Evolutionary conservation across 768 basidiomycete species (phyloP).

Genomic region (Suillus weaverae): DNA sequence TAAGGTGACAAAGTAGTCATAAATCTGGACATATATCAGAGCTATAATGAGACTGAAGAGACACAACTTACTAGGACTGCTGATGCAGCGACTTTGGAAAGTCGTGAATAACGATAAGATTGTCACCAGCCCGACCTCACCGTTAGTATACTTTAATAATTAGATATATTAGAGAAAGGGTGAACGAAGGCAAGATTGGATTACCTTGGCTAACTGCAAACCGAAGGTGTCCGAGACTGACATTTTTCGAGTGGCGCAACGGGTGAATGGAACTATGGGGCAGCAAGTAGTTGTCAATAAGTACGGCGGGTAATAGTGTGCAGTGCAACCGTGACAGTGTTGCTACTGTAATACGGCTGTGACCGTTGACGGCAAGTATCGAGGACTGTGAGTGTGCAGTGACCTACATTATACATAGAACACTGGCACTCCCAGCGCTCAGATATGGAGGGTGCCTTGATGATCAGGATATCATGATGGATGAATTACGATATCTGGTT

Average conservation of each 20-base stretch:
- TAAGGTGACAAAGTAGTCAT: background rate
- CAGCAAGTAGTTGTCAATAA: background rate
- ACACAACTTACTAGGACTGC: background rate
- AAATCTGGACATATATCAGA: background rate
- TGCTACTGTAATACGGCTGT: too few relatives aligned
- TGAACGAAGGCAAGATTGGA: background rate
- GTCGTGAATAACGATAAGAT: background rate
- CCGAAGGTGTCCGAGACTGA: background rate
- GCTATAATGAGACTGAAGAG: too few relatives aligned
- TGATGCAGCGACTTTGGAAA: background rate
- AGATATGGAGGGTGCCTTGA: too few relatives aligned
- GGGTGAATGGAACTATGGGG: background rate
- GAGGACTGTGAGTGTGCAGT: too few relatives aligned
- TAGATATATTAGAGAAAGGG: background rate
- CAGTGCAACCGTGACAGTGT: too few relatives aligned
- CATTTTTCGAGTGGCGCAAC: background rate
- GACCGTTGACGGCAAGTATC: too few relatives aligned
- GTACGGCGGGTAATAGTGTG: background rate
- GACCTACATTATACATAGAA: too few relatives aligned
- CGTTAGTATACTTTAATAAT: background rate
- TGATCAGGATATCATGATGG: too few relatives aligned
- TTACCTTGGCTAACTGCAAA: conserved; percentile 2
- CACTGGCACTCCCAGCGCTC: too few relatives aligned
- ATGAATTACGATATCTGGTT: too few relatives aligned
- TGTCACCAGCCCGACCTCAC: background rate